Evolutionary conservation across 371 early-diverging fungal species (phyloP), one percentile per base, ranked within the genome.

Genomic region (Blakeslea trispora): DNA sequence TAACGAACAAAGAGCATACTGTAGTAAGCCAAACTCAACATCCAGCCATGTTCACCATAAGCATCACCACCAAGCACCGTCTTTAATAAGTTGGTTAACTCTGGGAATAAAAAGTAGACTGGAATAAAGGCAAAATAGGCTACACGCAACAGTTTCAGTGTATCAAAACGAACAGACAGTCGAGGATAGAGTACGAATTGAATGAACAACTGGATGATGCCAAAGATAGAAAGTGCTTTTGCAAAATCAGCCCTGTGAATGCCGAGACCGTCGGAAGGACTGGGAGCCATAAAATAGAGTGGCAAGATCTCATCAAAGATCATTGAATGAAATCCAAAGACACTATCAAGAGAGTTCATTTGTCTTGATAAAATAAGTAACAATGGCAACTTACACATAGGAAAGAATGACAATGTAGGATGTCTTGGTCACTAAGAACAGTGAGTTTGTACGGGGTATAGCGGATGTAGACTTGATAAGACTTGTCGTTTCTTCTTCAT

Each of bases 271-370:
- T 78, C 78, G 4, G 73, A 64, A 73, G 62, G 18, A 50, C 50
- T 7, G 74, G 89, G 69, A 73, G 91, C 34, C 66, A 64, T 32
- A 72, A 55, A 50, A 82, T 82, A 92, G 5, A 92, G 59, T 7
- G 83, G 77, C 28, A 88, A 86, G 0, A 89, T 73, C 66, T 91
- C 91, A 42, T 93, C 92, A 52, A 87, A 81, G 21, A 92, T 74
- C 50, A 90, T 87, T 8, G 83, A 72, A 45, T 87, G 85, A n/a
- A 92, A 78, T 5, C 84, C 74, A 55, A 90, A 71, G 21, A 79
- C 35, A 0, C 74, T 78, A 56, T 21, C 11, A 14, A 39, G 18
- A 39, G 13, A 39, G 13, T 35, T 8, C 5, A 0, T 49, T 42
- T 11, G 17, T 9, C 6, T 32, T 15, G 31, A 5, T n/a, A n/a